phyloP scores from a whole-genome alignment of 768 basidiomycete genomes.

The Leccinum longicurvipes region DNA sequence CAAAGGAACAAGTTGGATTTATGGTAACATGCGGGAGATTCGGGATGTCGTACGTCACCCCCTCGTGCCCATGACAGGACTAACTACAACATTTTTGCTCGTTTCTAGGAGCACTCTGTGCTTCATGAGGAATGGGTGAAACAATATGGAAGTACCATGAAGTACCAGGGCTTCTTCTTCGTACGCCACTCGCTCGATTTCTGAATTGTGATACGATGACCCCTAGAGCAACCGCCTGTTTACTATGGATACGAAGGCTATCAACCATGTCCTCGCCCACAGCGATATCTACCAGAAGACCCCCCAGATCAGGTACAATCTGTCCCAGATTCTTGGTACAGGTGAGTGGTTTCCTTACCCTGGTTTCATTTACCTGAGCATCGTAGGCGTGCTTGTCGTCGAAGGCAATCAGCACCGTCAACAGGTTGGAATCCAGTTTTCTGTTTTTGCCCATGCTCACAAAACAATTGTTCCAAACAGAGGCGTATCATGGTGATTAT shows the following conservation, averaged over 20 bases:
- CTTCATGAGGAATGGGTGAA: conserved; percentile 17
- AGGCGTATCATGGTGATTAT: conserved; percentile 25
- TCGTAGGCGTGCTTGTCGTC: not conserved
- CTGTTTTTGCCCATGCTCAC: not conserved
- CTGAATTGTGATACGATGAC: not conserved
- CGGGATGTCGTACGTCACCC: conserved; percentile 34
- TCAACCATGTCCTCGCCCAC: conserved; percentile 6
- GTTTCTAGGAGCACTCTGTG: conserved; percentile 1
- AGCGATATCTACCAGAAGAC: conserved; percentile 4
- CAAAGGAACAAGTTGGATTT: conserved; percentile 41
- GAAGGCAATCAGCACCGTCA: conserved; percentile 32
- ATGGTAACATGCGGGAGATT: conserved; percentile 49
- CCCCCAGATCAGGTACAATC: not conserved
- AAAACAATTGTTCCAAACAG: not conserved
- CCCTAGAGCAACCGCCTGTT: not conserved
- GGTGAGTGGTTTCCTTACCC: not conserved
- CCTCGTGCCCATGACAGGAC: not conserved
- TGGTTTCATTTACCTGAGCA: not conserved
- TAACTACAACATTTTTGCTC: not conserved
- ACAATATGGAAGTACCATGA: conserved; percentile 10
- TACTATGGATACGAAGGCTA: conserved; percentile 1
- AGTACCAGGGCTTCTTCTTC: conserved; percentile 10
- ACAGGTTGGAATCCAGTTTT: conserved; percentile 25
- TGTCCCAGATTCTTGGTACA: not conserved
- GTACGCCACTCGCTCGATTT: not conserved